Evolutionary conservation across 2,329 filamentous ascomycete genomes (phyloP).

Genomic region (Ustulina deusta): DNA sequence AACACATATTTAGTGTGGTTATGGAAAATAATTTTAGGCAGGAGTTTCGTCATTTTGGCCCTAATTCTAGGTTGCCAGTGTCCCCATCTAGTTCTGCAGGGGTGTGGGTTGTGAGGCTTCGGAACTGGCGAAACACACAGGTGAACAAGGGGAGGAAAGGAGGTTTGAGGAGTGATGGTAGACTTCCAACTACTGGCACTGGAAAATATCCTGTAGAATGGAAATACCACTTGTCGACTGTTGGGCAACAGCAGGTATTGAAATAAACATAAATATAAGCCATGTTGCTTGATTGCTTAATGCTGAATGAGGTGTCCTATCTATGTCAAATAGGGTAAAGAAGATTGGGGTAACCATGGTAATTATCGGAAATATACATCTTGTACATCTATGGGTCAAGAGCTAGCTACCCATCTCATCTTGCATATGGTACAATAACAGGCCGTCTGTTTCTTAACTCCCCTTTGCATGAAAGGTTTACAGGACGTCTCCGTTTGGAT

Average conservation of each 20-base stretch:
- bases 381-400: slow-evolving; percentile 34
- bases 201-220: slow-evolving; percentile 19
- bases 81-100: neutral
- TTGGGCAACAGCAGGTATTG: neutral
- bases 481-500: neutral
- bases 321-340: neutral
- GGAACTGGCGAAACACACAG: neutral
- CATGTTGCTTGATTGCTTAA: neutral
- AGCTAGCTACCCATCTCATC: slow-evolving; percentile 14
- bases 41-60: neutral
- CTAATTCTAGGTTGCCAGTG: neutral
- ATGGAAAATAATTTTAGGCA: neutral
- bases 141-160: neutral
- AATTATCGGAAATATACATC: slow-evolving; percentile 24
- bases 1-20: neutral
- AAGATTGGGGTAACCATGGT: neutral
- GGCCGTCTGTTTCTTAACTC: slow-evolving; percentile 3
- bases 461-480: neutral
- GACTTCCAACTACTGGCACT: neutral
- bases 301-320: neutral
- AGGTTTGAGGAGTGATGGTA: neutral
- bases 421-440: slow-evolving; percentile 16
- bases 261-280: slow-evolving; percentile 11
- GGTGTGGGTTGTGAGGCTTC: neutral
- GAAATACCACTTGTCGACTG: slow-evolving; percentile 12